Conservation (phyloP, 1,284 basidiomycete genomes). For the Malassezia yamatoensis region DNA sequence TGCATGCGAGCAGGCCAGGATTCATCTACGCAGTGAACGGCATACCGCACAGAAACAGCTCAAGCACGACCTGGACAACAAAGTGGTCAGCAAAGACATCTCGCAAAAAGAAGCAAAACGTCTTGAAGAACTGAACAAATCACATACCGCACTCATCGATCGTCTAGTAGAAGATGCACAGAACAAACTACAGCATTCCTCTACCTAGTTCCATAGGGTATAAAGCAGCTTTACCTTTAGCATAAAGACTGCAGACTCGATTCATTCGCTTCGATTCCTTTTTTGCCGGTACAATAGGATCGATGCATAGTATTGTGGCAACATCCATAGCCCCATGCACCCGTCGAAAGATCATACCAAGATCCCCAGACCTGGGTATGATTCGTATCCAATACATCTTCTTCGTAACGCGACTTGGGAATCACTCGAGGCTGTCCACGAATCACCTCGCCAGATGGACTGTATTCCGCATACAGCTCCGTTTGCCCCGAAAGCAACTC, state of each 20-base stretch:
- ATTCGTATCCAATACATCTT: slow-evolving; percentile 71
- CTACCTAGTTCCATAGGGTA: no score
- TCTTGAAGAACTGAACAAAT: slow-evolving; percentile 17
- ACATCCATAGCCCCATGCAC: slow-evolving; percentile 85
- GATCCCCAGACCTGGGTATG: slow-evolving; percentile 93
- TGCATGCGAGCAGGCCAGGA: slow-evolving; percentile 43
- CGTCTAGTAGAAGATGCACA: slow-evolving; percentile 10
- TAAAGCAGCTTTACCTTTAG: no score
- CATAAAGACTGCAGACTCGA: no score
- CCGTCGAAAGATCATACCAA: slow-evolving; percentile 66
- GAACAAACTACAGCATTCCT: slow-evolving; percentile 8
- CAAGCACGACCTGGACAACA: slow-evolving; percentile 35
- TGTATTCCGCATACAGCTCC: slow-evolving; percentile 96
- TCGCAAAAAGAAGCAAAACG: slow-evolving; percentile 34
- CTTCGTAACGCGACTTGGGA: slow-evolving; percentile 71
- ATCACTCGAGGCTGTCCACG: slow-evolving; percentile 82
- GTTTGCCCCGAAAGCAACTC: slow-evolving; percentile 88
- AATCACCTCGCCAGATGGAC: slow-evolving; percentile 75
- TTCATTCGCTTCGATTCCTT: slow-evolving; percentile 63
- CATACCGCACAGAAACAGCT: slow-evolving; percentile 44
- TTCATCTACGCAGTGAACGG: slow-evolving; percentile 32
- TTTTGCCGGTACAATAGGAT: slow-evolving; percentile 84
- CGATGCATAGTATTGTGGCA: slow-evolving; percentile 77
- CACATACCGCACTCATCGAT: slow-evolving; percentile 7
- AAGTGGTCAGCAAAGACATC: slow-evolving; percentile 35